Evolutionary conservation across 1,139 yeast species (phyloP).

Genomic region (Nakaseomyces sp.): DNA sequence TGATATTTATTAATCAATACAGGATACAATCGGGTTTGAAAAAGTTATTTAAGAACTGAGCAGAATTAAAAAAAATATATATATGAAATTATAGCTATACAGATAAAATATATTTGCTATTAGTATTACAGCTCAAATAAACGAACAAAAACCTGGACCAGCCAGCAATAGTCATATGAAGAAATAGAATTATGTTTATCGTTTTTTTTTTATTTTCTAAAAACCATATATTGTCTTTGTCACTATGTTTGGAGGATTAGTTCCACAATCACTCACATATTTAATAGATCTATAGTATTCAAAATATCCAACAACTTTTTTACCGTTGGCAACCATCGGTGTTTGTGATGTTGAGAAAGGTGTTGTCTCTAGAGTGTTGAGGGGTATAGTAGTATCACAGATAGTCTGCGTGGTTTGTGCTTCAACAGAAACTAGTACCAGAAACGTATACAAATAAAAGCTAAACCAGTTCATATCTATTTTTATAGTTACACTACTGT

Average conservation of each 20-base stretch:
- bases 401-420: constrained; percentile 1
- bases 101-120: neutral
- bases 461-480: neutral
- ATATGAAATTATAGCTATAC: neutral
- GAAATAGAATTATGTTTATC: too few relatives aligned
- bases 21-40: constrained; percentile 23
- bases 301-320: constrained; percentile 16
- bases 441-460: neutral
- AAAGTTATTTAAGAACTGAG: neutral
- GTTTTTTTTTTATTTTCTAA: neutral
- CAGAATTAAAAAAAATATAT: neutral
- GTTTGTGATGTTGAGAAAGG: constrained; percentile 22
- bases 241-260: constrained; percentile 1
- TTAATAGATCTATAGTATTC: constrained; percentile 21
- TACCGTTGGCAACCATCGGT: constrained; percentile 16
- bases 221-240: constrained; percentile 11
- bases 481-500: too few relatives aligned
- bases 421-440: neutral
- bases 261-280: constrained; percentile 18
- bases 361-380: constrained; percentile 15
- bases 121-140: neutral
- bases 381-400: constrained; percentile 3
- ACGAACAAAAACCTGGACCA: neutral
- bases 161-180: neutral
- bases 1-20: neutral